Evolutionary conservation across 805 yeast species (phyloP).

Genomic region (Helenozyma baotianmanensis): DNA sequence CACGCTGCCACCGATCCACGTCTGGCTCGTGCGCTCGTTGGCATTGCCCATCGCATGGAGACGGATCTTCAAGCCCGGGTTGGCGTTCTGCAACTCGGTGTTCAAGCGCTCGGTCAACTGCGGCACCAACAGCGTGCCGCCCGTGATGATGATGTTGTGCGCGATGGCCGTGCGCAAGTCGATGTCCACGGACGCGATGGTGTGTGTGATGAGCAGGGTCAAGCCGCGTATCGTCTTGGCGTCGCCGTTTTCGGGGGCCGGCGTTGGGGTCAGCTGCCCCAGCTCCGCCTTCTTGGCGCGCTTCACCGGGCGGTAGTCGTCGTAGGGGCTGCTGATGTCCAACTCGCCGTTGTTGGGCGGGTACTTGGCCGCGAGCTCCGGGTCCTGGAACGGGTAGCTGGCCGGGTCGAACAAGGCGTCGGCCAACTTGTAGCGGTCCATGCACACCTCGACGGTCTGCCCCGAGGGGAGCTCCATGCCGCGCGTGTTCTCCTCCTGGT

Average conservation of each 20-base stretch:
- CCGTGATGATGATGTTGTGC: conserved; percentile 83
- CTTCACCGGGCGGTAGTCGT: conserved; percentile 73
- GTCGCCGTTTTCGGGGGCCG: conserved; percentile 12
- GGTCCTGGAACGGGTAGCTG: conserved; percentile 31
- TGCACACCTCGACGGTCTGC: conserved; percentile 54
- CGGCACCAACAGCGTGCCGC: conserved; percentile 76
- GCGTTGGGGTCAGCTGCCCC: conserved; percentile 25
- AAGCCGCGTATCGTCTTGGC: conserved; percentile 40
- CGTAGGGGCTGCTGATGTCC: conserved; percentile 39
- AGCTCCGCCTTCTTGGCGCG: conserved; percentile 46
- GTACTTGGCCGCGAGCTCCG: conserved; percentile 21
- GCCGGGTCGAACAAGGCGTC: conserved; percentile 72
- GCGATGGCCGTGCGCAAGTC: conserved; percentile 83
- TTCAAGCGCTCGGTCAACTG: conserved; percentile 75
- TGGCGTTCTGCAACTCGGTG: conserved; percentile 59
- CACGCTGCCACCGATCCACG: conserved; percentile 93
- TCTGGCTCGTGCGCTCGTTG: conserved; percentile 70
- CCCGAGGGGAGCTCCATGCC: conserved; percentile 77
- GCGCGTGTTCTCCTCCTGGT: conserved; percentile 32
- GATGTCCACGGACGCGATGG: conserved; percentile 61
- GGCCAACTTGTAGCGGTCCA: conserved; percentile 58
- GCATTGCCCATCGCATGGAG: conserved; percentile 77
- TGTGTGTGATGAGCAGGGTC: conserved; percentile 55
- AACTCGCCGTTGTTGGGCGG: conserved; percentile 50
- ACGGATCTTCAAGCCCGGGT: conserved; percentile 84